Evolutionary conservation across 129 eudicot genomes (phyloP), one percentile per base, ranked within the genome.

Genomic region (Chrysanthemum lavandulifolium): DNA sequence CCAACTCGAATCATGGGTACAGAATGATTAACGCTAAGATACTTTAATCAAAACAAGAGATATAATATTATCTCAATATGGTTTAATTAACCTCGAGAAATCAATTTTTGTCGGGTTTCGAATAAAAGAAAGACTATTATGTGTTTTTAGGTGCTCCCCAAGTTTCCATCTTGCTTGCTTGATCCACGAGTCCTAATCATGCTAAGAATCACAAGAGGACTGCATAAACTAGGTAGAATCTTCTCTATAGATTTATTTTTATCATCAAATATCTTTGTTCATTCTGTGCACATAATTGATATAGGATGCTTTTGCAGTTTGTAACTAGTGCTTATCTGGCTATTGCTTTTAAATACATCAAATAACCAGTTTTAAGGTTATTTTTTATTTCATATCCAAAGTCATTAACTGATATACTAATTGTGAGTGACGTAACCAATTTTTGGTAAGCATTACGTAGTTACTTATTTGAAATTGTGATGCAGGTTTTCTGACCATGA

Each of bases 21-120:
- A 78, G 3, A 71, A 84, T 84, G 83, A 84, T 84, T 84, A 75
- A 25, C 18, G 71, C 40, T 72, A 70, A 67, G 71, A 69, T 61
- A 67, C 84, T 75, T 75, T 54, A 76, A 77, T 81, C 76, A 74
- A 75, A 50, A 57, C 72, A 60, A 8, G 43, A 48, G 18, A 55
- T 68, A 75, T 60, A 13, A 69, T 61, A 65, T 63, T 50, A 54
- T 69, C 65, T 16, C 66, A 53, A 84, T 21, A 56, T 56, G 19
- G 57, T 33, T 23, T 73, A 73, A 54, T 67, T 72, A 72, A 67
- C 58, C 48, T 65, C 13, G 61, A 54, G 55, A 23, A 45, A 31
- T 43, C n/a, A 45, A 61, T 29, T 21, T 25, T 65, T 84, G 85
- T 81, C 83, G 76, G 76, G 40, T 5, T 21, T 67, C 12, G 73